phyloP scores from a whole-genome alignment of 2,329 filamentous ascomycete species.

The Penicillium sp. region DNA sequence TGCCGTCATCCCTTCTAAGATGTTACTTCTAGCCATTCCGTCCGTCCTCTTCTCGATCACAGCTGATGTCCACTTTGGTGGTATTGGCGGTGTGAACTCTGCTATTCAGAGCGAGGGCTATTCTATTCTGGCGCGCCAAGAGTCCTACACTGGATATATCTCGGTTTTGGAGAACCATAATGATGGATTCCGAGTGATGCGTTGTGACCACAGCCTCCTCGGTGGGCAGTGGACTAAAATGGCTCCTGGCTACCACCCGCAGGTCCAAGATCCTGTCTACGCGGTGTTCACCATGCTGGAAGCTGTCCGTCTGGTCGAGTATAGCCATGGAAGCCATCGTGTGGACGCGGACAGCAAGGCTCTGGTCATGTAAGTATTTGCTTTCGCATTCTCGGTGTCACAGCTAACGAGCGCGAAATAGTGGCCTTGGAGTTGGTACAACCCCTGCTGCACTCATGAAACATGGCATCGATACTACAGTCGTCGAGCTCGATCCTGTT shows the following conservation, averaged over 20 bases:
- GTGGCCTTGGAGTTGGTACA: conserved; percentile 88
- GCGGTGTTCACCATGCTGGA: conserved; percentile 96
- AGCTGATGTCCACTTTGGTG: conserved; percentile 71
- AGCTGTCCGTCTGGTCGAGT: conserved; percentile 76
- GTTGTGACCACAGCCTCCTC: conserved; percentile 90
- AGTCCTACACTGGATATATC: conserved; percentile 88
- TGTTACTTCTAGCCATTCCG: conserved; percentile 66
- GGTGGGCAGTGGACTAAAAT: conserved; percentile 81
- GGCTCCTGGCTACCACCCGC: conserved; percentile 50
- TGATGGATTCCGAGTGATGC: conserved; percentile 73
- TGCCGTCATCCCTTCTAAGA: conserved; percentile 65
- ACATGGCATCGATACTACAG: conserved; percentile 87
- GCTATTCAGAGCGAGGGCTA: conserved; percentile 66
- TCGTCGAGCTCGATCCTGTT: conserved; percentile 89
- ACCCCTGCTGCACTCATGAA: conserved; percentile 80
- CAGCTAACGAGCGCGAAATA: conserved; percentile 34
- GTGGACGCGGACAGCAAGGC: conserved; percentile 70
- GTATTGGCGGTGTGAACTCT: conserved; percentile 62
- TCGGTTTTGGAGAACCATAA: conserved; percentile 78
- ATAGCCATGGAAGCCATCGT: conserved; percentile 37
- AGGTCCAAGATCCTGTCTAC: conserved; percentile 82
- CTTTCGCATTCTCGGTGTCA: background rate
- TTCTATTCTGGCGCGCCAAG: conserved; percentile 73
- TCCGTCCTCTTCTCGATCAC: conserved; percentile 63
- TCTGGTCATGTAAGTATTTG: conserved; percentile 70